These are phyloP conservation scores for Mortierella sp. DNA, from an alignment of 371 early-diverging fungal genomes.

Conservation along the genomic window DNA sequence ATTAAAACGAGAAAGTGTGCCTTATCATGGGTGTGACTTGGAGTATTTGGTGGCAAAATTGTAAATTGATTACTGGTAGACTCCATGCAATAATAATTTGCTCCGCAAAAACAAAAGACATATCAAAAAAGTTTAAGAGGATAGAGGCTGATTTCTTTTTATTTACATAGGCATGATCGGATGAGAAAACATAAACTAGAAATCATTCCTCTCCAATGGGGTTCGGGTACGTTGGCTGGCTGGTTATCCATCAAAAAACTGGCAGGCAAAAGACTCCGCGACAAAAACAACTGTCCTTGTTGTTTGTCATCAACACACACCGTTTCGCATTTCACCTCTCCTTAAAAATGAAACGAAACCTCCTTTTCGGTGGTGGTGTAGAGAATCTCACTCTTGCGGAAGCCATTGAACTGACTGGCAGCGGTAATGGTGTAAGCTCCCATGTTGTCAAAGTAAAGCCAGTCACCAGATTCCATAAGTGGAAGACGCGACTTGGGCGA, in stretches of 20 bases:
- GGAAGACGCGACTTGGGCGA: conserved; percentile 79
- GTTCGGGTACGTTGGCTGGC: conserved; percentile 6
- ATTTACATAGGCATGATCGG: neutral
- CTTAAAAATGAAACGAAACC: conserved; percentile 14
- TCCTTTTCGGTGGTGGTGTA: conserved; percentile 85
- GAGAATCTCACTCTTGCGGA: conserved; percentile 83
- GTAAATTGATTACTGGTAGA: neutral
- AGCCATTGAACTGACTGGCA: conserved; percentile 93
- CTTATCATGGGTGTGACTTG: conserved; percentile 1
- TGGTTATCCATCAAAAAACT: neutral
- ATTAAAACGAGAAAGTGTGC: too few relatives aligned
- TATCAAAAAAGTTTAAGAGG: neutral
- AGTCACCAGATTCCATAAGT: conserved; percentile 93
- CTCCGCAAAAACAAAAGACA: neutral
- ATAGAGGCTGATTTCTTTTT: neutral
- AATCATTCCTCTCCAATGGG: neutral
- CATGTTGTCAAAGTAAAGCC: conserved; percentile 96
- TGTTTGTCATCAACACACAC: conserved; percentile 16
- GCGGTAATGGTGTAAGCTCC: conserved; percentile 97
- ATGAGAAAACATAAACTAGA: neutral
- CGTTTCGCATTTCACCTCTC: conserved; percentile 12
- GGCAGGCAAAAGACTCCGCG: conserved; percentile 2
- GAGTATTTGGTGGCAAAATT: conserved; percentile 13
- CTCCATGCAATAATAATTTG: neutral
- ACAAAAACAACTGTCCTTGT: conserved; percentile 31